Percentiles rank a stretch among this genome's conserved stretches.
These are phyloP conservation scores for Hypoxylon lenormandii DNA, from an alignment of 495 filamentous ascomycete genomes.

Conservation along the genomic window DNA sequence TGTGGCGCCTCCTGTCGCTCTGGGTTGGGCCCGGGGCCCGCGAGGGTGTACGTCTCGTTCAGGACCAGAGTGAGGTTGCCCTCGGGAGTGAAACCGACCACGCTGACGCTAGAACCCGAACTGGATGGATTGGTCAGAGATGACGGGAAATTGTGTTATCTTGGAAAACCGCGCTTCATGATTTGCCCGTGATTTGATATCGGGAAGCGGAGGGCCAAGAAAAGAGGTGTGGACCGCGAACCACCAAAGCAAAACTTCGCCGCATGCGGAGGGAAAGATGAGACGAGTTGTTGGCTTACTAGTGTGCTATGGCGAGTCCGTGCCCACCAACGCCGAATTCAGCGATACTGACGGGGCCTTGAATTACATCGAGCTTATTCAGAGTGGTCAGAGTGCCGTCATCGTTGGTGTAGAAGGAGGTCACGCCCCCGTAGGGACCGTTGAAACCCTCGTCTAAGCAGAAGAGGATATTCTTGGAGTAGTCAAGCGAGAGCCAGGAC, in stretches of 20 bases:
- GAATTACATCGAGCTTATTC: conserved; percentile 49
- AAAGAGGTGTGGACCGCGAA: conserved; percentile 31
- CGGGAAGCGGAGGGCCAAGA: conserved; percentile 29
- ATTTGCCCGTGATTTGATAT: conserved; percentile 36
- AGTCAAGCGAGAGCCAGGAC: conserved; percentile 70
- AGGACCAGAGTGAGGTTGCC: conserved; percentile 56
- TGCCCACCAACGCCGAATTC: conserved; percentile 57
- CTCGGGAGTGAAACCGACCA: conserved; percentile 40
- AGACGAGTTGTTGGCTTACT: conserved; percentile 56
- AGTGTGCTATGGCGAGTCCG: conserved; percentile 62
- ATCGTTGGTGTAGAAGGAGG: conserved; percentile 53
- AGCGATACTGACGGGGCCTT: conserved; percentile 61
- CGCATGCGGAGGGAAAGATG: conserved; percentile 20
- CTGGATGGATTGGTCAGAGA: conserved; percentile 44
- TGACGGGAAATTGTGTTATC: conserved; percentile 13
- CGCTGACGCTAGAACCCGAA: conserved; percentile 49
- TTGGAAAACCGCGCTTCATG: background rate
- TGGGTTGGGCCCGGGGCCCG: conserved; percentile 61
- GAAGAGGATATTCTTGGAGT: conserved; percentile 64
- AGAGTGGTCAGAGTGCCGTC: conserved; percentile 55
- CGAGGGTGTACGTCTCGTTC: conserved; percentile 65
- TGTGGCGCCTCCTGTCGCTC: conserved; percentile 71
- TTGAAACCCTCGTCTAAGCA: conserved; percentile 69
- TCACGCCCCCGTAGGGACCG: conserved; percentile 57
- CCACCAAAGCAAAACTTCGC: conserved; percentile 29